phyloP scores from a whole-genome alignment of 225 moss, liverwort and hornwort species.

The Sphagnum tenellum region DNA sequence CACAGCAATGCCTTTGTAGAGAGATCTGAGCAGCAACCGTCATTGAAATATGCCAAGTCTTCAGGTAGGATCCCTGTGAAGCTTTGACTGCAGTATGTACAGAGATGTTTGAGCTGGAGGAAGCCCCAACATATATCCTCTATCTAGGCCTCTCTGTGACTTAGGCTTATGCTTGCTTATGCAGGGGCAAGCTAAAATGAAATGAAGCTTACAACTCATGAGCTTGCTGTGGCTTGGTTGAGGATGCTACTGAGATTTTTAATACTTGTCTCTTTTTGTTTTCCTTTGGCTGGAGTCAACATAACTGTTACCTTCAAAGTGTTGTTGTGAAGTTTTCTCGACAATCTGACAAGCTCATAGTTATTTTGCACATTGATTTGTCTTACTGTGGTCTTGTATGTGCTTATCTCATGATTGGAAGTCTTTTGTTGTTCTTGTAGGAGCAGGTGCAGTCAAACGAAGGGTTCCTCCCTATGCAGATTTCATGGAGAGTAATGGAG shows the following conservation, averaged over 20 bases:
- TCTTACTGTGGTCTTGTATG: not conserved
- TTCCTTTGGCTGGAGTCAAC: not conserved
- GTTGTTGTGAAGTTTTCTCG: too few species aligned
- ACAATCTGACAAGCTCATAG: not conserved
- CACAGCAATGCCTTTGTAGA: slow-evolving; percentile 23
- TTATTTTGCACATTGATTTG: not conserved
- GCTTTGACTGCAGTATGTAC: not conserved
- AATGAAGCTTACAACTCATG: too few species aligned
- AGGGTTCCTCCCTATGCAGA: slow-evolving; percentile 18
- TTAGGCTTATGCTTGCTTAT: too few species aligned
- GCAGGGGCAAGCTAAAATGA: too few species aligned
- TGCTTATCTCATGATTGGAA: not conserved
- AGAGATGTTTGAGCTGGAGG: too few species aligned
- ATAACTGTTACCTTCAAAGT: too few species aligned
- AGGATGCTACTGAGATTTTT: too few species aligned
- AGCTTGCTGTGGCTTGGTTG: too few species aligned
- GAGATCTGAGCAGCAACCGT: slow-evolving; percentile 14
- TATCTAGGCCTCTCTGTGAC: too few species aligned
- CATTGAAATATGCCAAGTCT: slow-evolving; percentile 7
- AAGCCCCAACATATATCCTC: too few species aligned
- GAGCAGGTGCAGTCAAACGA: slow-evolving; percentile 25
- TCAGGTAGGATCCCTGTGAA: not conserved
- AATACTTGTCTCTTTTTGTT: not conserved
- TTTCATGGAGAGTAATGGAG: slow-evolving; percentile 8
- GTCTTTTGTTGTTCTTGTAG: not conserved